These are phyloP conservation scores for Fusarium incarnatum DNA, from an alignment of 2,329 filamentous ascomycete genomes.

Conservation along the genomic window DNA sequence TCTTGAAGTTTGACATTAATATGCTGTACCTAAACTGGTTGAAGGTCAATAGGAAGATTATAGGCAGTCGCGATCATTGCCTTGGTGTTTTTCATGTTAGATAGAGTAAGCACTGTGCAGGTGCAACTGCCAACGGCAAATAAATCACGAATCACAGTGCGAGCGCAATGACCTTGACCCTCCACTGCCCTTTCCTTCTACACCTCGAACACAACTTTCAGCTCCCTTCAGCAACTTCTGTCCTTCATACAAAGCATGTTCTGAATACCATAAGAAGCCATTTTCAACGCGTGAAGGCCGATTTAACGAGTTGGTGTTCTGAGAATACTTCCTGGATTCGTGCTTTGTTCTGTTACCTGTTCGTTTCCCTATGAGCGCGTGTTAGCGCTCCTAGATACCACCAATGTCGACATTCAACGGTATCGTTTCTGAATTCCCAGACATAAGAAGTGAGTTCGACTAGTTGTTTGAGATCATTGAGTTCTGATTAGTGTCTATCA, in stretches of 20 bases:
- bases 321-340: background rate
- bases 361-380: background rate
- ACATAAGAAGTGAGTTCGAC: slow-evolving; percentile 69
- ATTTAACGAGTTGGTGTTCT: background rate
- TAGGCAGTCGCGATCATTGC: background rate
- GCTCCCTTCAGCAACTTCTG: background rate
- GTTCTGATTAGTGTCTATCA: slow-evolving; percentile 48
- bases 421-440: slow-evolving; percentile 79
- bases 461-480: fast-evolving
- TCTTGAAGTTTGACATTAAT: background rate
- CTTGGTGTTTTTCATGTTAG: background rate
- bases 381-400: background rate
- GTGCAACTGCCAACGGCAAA: background rate
- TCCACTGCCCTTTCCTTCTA: background rate
- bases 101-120: background rate
- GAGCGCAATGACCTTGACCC: background rate
- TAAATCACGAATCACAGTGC: slow-evolving; percentile 1
- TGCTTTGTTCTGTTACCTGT: background rate
- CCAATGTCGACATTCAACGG: slow-evolving; percentile 84
- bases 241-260: background rate
- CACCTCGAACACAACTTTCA: background rate
- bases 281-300: fast-evolving
- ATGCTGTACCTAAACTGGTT: background rate
- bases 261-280: background rate
- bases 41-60: background rate